These are phyloP conservation scores for Leccinellum rugosiceps DNA, from an alignment of 768 basidiomycete genomes.

Conservation along the genomic window DNA sequence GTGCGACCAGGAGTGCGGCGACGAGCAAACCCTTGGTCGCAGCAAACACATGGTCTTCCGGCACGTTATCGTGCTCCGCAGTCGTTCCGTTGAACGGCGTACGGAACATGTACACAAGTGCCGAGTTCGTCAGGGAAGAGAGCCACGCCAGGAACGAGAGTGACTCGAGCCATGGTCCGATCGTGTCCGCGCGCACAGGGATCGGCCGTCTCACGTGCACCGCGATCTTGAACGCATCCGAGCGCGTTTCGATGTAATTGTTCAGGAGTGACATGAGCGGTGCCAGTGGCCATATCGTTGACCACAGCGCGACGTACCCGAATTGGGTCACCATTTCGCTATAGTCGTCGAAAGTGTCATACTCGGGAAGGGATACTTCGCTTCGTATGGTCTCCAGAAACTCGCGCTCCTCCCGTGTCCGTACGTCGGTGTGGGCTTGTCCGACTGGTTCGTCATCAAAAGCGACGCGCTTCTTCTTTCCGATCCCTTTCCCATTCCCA, in stretches of 20 bases:
- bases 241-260: conserved; percentile 88
- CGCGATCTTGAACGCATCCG: conserved; percentile 94
- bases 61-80: neutral
- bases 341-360: conserved; percentile 84
- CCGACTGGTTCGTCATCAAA: conserved; percentile 58
- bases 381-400: conserved; percentile 77
- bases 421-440: conserved; percentile 29
- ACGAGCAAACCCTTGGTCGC: conserved; percentile 52
- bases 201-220: conserved; percentile 81
- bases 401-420: conserved; percentile 60
- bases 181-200: conserved; percentile 82
- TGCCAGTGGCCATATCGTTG: conserved; percentile 90
- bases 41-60: conserved; percentile 21
- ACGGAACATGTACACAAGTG: conserved; percentile 88
- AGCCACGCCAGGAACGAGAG: conserved; percentile 89
- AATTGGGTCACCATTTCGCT: conserved; percentile 97
- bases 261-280: conserved; percentile 88
- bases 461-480: conserved; percentile 63
- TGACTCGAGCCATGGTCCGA: conserved; percentile 92
- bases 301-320: conserved; percentile 91
- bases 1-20: conserved; percentile 67
- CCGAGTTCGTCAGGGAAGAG: conserved; percentile 81
- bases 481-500: conserved; percentile 18
- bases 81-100: conserved; percentile 33
- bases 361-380: conserved; percentile 78